Evolutionary conservation across 768 basidiomycete genomes (phyloP), one percentile per base, ranked within the genome.

Genomic region (Dioszegia aurantiaca): DNA sequence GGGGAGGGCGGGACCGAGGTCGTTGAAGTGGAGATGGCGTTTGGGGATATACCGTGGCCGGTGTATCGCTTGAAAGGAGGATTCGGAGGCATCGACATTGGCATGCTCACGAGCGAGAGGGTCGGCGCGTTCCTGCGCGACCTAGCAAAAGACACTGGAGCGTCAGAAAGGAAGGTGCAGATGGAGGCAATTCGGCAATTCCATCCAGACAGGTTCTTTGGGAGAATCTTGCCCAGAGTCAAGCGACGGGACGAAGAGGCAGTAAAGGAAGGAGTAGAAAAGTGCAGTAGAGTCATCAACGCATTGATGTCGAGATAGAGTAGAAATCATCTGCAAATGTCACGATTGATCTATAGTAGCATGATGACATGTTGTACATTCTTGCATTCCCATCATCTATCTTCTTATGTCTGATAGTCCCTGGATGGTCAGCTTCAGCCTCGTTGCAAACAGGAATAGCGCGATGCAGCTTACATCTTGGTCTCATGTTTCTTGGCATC

Each of bases 401-500:
- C 59, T n/a, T n/a, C n/a, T n/a, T 58, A 61, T 31, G 63, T 60
- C 31, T 65, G 51, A 56, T 65, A 65, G 36, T 65, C 63, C 63
- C 63, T 65, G 27, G 21, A 19, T 1, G n/a, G 51, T 52, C 24
- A 60, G 56, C 55, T 30, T 4, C 19, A 19, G 5, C 24, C 40
- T n/a, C n/a, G n/a, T n/a, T n/a, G n/a, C n/a, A n/a, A n/a, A n/a
- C 36, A 40, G 4, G 30, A 27, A 37, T 16, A 33, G 16, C 21
- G 42, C 12, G 10, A 27, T 43, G 17, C 9, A 55, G 26, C 72
- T 72, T 63, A 74, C 72, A 72, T 68, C 39, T 59, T 56, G 10
- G 67, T 89, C 80, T 97, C 92, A 69, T 95, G 93, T 77, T 97
- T 97, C 85, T 97, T 97, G 16, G 91, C 89, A 69, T 98, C 94